Evolutionary conservation across 441 rosid species (phyloP), one percentile per base, ranked within the genome.

Genomic region (Flueggea neowawraea): DNA sequence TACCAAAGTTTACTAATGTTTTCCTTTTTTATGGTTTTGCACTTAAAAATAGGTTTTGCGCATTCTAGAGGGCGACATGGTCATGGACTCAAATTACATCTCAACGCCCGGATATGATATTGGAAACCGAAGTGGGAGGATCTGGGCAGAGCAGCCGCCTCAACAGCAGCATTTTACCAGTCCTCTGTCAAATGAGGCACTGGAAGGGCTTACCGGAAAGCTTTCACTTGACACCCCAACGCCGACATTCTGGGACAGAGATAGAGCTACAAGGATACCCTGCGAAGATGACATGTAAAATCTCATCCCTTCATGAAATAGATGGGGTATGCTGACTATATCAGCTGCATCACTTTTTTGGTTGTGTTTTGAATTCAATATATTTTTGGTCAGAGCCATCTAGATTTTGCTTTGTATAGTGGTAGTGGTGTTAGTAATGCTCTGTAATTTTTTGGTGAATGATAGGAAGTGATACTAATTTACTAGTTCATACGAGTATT

Each of bases 51-150:
- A 91, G 99, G 96, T 95, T 71, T 82, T 95, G 56, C 96, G 97
- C 54, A 81, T 95, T 63, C 73, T 95, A 63, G 99, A 95, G 76
- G 99, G 99, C 12, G 99, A 95, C 73, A 77, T 82, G 87, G 70
- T 86, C 48, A 62, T 89, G 75, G 96, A 91, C 28, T 31, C 79
- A 28, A 91, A 80, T 71, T 88, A 67, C 77, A 65, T 71, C 51
- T 78, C 97, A n/a, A 82, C 96, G 9, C 91, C 99, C 1, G 80
- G 86, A 4, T 88, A 78, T 64, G 96, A 89, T 16, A 81, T 74
- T 56, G 98, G 99, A 59, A 91, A 78, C 83, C 78, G 81, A 47
- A 91, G 97, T 44, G 90, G 96, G 14, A 74, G 96, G 62, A 76
- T 86, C 31, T 85, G 87, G 87, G 74, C 66, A 12, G 89, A 89